A percentile compares a stretch with the other conserved stretches of the same genome.
phyloP scores from a whole-genome alignment of 2,329 filamentous ascomycete species.

The Alternaria triticimaculans region DNA sequence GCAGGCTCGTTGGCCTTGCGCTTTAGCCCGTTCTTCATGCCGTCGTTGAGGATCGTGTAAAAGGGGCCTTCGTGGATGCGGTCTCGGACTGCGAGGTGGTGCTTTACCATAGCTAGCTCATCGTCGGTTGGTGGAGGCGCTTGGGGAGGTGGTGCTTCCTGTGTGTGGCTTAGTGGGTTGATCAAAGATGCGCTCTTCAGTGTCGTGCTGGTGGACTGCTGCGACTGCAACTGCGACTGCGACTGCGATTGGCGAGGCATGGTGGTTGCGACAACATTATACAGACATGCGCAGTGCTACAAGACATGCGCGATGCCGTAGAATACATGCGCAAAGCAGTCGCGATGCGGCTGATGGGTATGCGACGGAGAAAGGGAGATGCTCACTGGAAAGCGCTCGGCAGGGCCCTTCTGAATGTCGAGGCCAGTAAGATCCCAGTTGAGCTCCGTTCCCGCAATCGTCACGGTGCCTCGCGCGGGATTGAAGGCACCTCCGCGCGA shows the following conservation, averaged over 20 bases:
- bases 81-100: constrained; percentile 61
- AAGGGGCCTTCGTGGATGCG: constrained; percentile 66
- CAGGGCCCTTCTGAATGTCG: constrained; percentile 49
- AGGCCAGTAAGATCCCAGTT: constrained; percentile 51
- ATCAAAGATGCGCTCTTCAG: constrained; percentile 4
- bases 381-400: constrained; percentile 52
- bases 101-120: constrained; percentile 58
- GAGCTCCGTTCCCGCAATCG: constrained; percentile 53
- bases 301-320: neutral
- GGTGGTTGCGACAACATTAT: constrained; percentile 14
- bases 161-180: constrained; percentile 27
- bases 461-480: constrained; percentile 42
- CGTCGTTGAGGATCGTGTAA: constrained; percentile 62
- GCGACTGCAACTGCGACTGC: constrained; percentile 3
- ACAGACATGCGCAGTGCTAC: constrained; percentile 6
- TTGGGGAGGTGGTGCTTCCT: constrained; percentile 45
- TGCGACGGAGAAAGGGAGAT: neutral
- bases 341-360: neutral
- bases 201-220: neutral
- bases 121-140: constrained; percentile 49
- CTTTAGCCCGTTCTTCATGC: constrained; percentile 52
- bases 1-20: constrained; percentile 47
- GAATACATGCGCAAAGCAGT: neutral
- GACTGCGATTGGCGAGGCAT: constrained; percentile 7
- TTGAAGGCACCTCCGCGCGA: constrained; percentile 40